Evolutionary conservation across 805 yeast species (phyloP).

Genomic region (Ogataea paradorogensis): DNA sequence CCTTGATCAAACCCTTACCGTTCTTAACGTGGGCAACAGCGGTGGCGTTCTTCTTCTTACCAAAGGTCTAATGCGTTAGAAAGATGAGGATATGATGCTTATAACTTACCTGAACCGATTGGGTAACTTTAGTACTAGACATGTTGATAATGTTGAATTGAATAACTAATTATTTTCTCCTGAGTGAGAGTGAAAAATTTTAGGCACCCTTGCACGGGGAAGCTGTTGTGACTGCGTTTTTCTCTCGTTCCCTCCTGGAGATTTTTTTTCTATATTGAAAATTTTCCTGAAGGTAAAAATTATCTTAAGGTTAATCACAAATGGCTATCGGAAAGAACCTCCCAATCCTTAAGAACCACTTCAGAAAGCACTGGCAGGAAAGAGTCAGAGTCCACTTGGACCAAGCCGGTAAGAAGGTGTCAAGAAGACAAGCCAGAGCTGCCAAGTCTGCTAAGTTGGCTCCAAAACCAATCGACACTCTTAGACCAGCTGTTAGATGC

Average conservation of each 20-base stretch:
- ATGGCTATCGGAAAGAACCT: slow-evolving; percentile 96
- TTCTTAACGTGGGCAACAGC: slow-evolving; percentile 99
- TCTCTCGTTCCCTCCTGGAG: slow-evolving; percentile 3
- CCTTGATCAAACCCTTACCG: slow-evolving; percentile 99
- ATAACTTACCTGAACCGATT: slow-evolving; percentile 78
- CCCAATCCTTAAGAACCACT: slow-evolving; percentile 99
- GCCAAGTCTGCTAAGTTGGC: slow-evolving; percentile 92
- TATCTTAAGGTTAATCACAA: slow-evolving; percentile 9
- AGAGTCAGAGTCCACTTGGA: slow-evolving; percentile 99
- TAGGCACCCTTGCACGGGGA: slow-evolving; percentile 14
- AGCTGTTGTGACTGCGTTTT: slow-evolving; percentile 10
- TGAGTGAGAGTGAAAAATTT: slow-evolving; percentile 10
- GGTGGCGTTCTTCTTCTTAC: slow-evolving; percentile 99
- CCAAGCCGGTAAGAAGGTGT: slow-evolving; percentile 99
- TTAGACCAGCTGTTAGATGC: slow-evolving; percentile 98
- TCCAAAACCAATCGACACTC: slow-evolving; percentile 95
- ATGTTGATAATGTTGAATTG: slow-evolving; percentile 20
- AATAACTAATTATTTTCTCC: slow-evolving; percentile 9
- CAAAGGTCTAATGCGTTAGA: slow-evolving; percentile 75
- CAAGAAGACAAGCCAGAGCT: slow-evolving; percentile 94
- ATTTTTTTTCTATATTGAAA: slow-evolving; percentile 8
- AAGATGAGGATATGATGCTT: not conserved
- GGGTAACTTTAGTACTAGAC: slow-evolving; percentile 41
- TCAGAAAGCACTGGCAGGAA: slow-evolving; percentile 99
- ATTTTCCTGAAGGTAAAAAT: slow-evolving; percentile 9